phyloP scores from a whole-genome alignment of 2,329 filamentous ascomycete genomes.

The Ceratocystis diversiconidia region DNA sequence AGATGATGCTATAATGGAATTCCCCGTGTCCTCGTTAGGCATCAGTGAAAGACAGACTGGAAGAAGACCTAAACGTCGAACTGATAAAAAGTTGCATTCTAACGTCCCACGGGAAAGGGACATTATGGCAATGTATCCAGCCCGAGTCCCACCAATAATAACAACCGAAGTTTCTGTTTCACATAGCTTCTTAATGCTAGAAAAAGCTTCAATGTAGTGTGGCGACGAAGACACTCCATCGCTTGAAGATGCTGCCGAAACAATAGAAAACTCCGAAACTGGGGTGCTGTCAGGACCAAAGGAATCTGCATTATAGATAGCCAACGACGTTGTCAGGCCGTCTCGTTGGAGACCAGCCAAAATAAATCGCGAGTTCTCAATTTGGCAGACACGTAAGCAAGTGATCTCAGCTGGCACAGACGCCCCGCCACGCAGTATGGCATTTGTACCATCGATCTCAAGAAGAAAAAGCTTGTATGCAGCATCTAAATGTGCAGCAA shows the following conservation, averaged over 20 bases:
- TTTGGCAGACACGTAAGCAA: slow-evolving; percentile 27
- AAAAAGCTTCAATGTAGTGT: slow-evolving; percentile 30
- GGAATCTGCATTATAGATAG: slow-evolving; percentile 12
- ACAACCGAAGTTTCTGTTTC: slow-evolving; percentile 23
- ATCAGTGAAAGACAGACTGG: slow-evolving; percentile 21
- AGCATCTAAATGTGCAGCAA: slow-evolving; percentile 28
- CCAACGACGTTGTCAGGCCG: slow-evolving; percentile 6
- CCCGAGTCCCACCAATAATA: slow-evolving; percentile 36
- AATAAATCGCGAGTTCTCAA: slow-evolving; percentile 21
- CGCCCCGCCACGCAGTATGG: neutral
- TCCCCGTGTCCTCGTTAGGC: neutral
- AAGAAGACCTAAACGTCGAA: slow-evolving; percentile 24
- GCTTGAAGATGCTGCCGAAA: neutral
- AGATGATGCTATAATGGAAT: slow-evolving; percentile 33
- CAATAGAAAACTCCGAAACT: slow-evolving; percentile 11
- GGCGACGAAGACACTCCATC: slow-evolving; percentile 1
- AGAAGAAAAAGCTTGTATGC: slow-evolving; percentile 8
- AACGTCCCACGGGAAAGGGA: slow-evolving; percentile 2
- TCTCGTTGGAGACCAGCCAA: slow-evolving; percentile 24
- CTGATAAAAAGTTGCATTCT: slow-evolving; percentile 10
- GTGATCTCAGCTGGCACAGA: slow-evolving; percentile 31
- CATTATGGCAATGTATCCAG: slow-evolving; percentile 36
- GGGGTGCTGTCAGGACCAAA: neutral
- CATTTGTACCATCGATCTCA: slow-evolving; percentile 1
- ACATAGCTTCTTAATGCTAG: slow-evolving; percentile 30